Evolutionary conservation across 805 yeast species (phyloP).

Genomic region (Ogataea methanolica): DNA sequence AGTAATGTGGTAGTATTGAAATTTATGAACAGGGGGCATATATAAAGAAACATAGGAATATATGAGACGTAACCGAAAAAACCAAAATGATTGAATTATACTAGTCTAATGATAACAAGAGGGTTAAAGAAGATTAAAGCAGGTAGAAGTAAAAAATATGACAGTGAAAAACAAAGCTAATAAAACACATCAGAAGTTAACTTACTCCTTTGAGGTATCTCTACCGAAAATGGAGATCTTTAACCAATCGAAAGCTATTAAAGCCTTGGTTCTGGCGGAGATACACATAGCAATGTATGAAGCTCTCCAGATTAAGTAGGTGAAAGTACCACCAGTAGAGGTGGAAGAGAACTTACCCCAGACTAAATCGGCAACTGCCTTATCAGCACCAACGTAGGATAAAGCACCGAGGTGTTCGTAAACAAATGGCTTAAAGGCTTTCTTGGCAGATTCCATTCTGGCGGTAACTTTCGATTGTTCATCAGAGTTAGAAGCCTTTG

Average conservation of each 20-base stretch:
- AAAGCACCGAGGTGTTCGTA: slow-evolving; percentile 51
- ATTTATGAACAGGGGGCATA: slow-evolving; percentile 1
- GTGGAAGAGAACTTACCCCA: slow-evolving; percentile 49
- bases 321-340: slow-evolving; percentile 48
- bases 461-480: slow-evolving; percentile 36
- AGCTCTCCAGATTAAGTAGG: slow-evolving; percentile 53
- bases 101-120: background rate
- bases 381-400: slow-evolving; percentile 53
- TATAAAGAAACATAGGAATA: background rate
- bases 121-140: background rate
- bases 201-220: slow-evolving; percentile 48
- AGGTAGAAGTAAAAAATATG: background rate
- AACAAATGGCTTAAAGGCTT: slow-evolving; percentile 32
- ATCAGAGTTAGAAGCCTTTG: slow-evolving; percentile 35
- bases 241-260: slow-evolving; percentile 49
- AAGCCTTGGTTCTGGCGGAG: slow-evolving; percentile 46
- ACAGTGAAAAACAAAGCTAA: background rate
- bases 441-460: slow-evolving; percentile 33
- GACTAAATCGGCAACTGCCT: slow-evolving; percentile 53
- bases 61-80: background rate
- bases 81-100: background rate
- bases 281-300: slow-evolving; percentile 53
- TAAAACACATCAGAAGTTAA: background rate
- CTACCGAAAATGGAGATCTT: slow-evolving; percentile 50
- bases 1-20: background rate